Conservation (phyloP, 1,284 basidiomycete genomes). For the Tetrapyrgos nigripes region DNA sequence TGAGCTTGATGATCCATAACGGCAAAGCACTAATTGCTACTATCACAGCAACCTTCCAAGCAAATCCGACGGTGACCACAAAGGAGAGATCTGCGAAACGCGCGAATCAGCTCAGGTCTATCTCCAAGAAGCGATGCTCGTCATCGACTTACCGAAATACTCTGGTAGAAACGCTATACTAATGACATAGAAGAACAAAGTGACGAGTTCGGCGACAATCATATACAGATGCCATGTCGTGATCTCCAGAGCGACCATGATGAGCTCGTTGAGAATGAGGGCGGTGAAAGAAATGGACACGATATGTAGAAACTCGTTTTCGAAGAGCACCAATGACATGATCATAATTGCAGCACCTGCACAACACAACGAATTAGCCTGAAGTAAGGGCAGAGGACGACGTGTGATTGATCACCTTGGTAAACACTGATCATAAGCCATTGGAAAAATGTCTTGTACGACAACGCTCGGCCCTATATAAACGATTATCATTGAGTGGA, state of each 20-base stretch:
- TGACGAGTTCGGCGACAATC: constrained; percentile 92
- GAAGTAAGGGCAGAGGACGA: constrained; percentile 1
- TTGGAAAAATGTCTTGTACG: constrained; percentile 97
- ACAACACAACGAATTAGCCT: too few relatives aligned
- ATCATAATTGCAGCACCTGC: constrained; percentile 98
- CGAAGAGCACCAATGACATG: constrained; percentile 94
- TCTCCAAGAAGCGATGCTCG: neutral
- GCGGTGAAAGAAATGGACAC: constrained; percentile 98
- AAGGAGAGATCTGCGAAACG: constrained; percentile 81
- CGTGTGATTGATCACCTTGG: constrained; percentile 73
- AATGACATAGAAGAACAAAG: constrained; percentile 87
- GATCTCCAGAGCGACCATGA: constrained; percentile 98
- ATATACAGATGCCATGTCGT: constrained; percentile 99
- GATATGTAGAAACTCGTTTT: constrained; percentile 97
- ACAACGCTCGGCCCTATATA: constrained; percentile 84
- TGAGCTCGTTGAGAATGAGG: constrained; percentile 94
- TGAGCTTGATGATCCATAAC: constrained; percentile 89
- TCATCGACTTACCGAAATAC: constrained; percentile 95
- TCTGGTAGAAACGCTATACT: constrained; percentile 96
- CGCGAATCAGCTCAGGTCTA: constrained; percentile 2
- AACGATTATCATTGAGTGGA: constrained; percentile 11
- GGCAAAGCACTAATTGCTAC: constrained; percentile 94
- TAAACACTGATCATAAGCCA: constrained; percentile 99
- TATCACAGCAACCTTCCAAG: constrained; percentile 96
- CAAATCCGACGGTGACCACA: constrained; percentile 87